Conservation (phyloP, 2,329 filamentous ascomycete genomes). For the Aspergillus ruber region DNA sequence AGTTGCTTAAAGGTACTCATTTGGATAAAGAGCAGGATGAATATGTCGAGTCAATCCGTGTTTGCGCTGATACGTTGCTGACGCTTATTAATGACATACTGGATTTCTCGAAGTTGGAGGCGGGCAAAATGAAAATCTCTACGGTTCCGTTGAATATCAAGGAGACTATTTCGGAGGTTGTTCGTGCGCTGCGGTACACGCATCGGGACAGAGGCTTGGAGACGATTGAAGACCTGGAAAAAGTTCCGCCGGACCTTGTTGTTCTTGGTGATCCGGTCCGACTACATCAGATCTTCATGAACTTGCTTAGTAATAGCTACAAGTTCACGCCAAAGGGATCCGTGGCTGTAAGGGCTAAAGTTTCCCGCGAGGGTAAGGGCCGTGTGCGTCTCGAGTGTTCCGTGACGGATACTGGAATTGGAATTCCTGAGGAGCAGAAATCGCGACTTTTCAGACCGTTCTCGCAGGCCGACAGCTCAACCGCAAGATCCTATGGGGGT, state of each 20-base stretch:
- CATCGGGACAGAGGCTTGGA: conserved; percentile 55
- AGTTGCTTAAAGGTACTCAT: conserved; percentile 53
- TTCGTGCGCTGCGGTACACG: conserved; percentile 57
- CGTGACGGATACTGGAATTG: conserved; percentile 85
- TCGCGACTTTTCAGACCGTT: conserved; percentile 87
- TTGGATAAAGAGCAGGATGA: conserved; percentile 54
- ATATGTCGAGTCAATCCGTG: conserved; percentile 58
- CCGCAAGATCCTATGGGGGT: conserved; percentile 83
- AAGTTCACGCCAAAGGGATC: conserved; percentile 87
- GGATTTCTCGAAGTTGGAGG: conserved; percentile 81
- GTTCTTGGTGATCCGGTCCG: conserved; percentile 83
- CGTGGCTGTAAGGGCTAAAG: conserved; percentile 72
- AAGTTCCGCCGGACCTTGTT: conserved; percentile 51
- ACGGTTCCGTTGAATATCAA: conserved; percentile 74
- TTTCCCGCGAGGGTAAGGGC: conserved; percentile 64
- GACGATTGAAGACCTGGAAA: conserved; percentile 59
- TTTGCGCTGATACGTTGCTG: conserved; percentile 67
- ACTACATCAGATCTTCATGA: conserved; percentile 69
- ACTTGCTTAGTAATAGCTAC: conserved; percentile 85
- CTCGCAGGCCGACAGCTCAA: conserved; percentile 85
- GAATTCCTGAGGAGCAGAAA: conserved; percentile 69
- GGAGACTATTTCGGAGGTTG: conserved; percentile 59
- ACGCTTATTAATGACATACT: conserved; percentile 89
- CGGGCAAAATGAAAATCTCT: conserved; percentile 81
- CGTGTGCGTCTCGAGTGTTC: conserved; percentile 73